These are phyloP conservation scores for Monosporascus sp. DNA, from an alignment of 2,329 filamentous ascomycete species.

Conservation along the genomic window DNA sequence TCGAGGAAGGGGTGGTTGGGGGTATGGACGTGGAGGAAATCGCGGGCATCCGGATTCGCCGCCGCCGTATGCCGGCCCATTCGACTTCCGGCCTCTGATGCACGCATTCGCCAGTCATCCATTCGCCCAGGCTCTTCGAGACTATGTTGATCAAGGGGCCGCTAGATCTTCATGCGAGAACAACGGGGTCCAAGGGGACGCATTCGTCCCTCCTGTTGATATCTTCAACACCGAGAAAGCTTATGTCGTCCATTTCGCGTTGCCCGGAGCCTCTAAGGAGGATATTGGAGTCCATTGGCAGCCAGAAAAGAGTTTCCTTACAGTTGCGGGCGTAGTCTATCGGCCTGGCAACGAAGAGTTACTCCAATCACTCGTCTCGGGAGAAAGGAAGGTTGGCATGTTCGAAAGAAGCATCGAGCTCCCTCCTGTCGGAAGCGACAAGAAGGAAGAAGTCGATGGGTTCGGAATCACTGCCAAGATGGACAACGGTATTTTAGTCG, in stretches of 20 bases:
- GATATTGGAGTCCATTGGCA: slow-evolving; percentile 76
- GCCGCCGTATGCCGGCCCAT: slow-evolving; percentile 18
- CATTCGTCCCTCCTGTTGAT: slow-evolving; percentile 64
- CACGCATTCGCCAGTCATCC: slow-evolving; percentile 37
- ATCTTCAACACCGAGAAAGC: slow-evolving; percentile 63
- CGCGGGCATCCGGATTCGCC: slow-evolving; percentile 13
- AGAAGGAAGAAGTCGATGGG: slow-evolving; percentile 57
- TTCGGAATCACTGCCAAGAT: slow-evolving; percentile 68
- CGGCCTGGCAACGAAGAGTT: slow-evolving; percentile 67
- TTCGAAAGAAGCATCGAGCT: slow-evolving; percentile 69
- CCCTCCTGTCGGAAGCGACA: slow-evolving; percentile 36
- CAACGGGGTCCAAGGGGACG: slow-evolving; percentile 23
- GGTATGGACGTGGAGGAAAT: slow-evolving; percentile 11
- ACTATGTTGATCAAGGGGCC: slow-evolving; percentile 29
- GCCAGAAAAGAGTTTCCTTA: slow-evolving; percentile 58
- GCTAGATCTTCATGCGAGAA: slow-evolving; percentile 11
- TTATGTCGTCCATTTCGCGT: slow-evolving; percentile 68
- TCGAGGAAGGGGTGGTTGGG: slow-evolving; percentile 14
- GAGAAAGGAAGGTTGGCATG: slow-evolving; percentile 66
- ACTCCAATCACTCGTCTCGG: slow-evolving; percentile 55
- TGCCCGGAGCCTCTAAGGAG: slow-evolving; percentile 75
- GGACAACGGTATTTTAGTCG: slow-evolving; percentile 69
- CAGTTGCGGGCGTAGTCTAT: slow-evolving; percentile 67
- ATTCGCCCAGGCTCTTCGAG: slow-evolving; percentile 35
- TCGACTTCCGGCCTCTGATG: slow-evolving; percentile 37